Conservation (phyloP, 2,329 filamentous ascomycete genomes). For the Metarhizium album region DNA sequence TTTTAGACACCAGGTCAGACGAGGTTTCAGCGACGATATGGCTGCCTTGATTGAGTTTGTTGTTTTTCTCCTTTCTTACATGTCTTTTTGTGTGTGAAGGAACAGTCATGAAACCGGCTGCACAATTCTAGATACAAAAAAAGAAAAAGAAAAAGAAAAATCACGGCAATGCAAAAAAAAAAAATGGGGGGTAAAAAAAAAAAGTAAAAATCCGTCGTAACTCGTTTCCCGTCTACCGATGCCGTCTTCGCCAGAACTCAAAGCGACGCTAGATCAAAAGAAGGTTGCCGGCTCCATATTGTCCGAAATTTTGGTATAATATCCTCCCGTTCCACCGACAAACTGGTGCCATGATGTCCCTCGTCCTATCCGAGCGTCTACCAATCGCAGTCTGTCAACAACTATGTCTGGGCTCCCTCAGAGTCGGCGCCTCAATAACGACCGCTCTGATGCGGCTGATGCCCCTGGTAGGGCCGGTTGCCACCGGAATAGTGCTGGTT, state of each 20-base stretch:
- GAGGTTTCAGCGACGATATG: neutral
- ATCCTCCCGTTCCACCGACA: neutral
- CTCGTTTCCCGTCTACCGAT: constrained; percentile 4
- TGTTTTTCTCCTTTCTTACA: neutral
- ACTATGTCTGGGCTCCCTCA: neutral
- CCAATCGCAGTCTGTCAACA: too few relatives aligned
- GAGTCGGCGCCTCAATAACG: constrained; percentile 7
- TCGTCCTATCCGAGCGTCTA: neutral
- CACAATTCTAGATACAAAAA: constrained; percentile 6
- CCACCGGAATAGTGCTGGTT: constrained; percentile 17
- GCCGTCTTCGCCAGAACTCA: constrained; percentile 1
- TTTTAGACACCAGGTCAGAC: neutral
- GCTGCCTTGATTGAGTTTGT: neutral
- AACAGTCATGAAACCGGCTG: neutral
- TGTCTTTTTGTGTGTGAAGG: neutral
- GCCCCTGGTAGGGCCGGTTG: constrained; percentile 16
- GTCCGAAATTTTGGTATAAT: neutral
- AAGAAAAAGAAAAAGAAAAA: too few relatives aligned
- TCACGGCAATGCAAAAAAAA: neutral
- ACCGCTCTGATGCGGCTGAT: constrained; percentile 11
- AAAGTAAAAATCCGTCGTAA: constrained; percentile 5
- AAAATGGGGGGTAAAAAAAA: neutral
- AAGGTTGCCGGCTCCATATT: neutral
- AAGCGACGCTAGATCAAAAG: neutral
- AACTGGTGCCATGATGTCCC: neutral